Conservation (phyloP, 345 rosid genomes). For the Moricandia arvensis region DNA sequence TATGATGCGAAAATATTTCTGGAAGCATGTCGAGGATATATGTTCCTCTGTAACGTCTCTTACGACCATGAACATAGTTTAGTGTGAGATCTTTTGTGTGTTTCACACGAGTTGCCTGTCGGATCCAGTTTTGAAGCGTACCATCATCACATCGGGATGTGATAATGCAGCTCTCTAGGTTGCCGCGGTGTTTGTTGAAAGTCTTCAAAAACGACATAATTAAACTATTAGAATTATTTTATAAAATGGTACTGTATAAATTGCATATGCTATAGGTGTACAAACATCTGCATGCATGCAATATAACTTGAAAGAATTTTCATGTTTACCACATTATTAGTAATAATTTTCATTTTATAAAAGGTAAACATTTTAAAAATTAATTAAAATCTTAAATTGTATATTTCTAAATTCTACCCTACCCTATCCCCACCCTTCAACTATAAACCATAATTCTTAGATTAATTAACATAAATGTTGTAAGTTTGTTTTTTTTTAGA, state of each 20-base stretch:
- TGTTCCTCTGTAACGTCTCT: not conserved
- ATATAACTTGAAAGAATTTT: too few species aligned
- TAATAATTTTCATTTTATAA: too few species aligned
- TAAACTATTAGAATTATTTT: not conserved
- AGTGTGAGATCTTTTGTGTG: constrained; percentile 2
- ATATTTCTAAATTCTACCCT: too few species aligned
- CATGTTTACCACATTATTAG: too few species aligned
- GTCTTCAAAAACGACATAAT: not conserved
- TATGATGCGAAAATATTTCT: not conserved
- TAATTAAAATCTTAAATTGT: too few species aligned
- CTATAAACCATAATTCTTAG: too few species aligned
- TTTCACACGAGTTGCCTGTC: not conserved
- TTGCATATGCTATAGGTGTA: not conserved
- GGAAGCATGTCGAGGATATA: not conserved
- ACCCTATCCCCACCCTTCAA: too few species aligned
- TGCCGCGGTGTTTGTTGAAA: not conserved
- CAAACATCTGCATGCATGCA: not conserved
- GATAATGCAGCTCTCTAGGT: not conserved
- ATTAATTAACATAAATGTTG: too few species aligned
- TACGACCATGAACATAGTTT: not conserved
- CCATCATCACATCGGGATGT: not conserved
- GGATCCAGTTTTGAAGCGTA: constrained; percentile 6
- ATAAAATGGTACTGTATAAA: not conserved
- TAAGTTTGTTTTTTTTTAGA: too few species aligned
- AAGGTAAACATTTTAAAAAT: too few species aligned